Base-by-base conservation (phyloP, 1,284 basidiomycete species). In the Porodaedalea pini region DNA sequence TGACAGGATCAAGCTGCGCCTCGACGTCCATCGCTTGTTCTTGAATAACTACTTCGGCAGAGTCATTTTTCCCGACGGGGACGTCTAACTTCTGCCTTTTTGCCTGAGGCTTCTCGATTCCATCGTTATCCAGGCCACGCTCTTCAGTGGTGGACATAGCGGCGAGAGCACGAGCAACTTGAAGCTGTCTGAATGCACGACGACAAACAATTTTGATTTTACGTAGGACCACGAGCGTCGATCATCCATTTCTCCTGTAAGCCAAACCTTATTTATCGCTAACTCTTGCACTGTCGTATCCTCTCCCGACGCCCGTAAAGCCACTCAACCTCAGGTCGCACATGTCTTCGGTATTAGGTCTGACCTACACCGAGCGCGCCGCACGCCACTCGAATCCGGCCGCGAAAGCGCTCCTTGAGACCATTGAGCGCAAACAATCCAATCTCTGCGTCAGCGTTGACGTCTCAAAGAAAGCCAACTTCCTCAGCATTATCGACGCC, bases 401-500 rank as follows among this genome's bases (percentile, higher is more conserved):
- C 7, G 92, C 92, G 0, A 85, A 78, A 65, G 72, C 79, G 1
- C 80, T 99, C 3, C 81, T 99, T 11, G 81, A 87, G 68, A 86
- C 86, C 6, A 94, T 98, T 71, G 89, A 86, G 61, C 80, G 88
- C 64, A 99, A 99, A 73, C 79, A 88, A 69, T 83, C 91, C 25
- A 99, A 99, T 71, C 83, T 99, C 19, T 93, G 92, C 56, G 92
- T 99, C 61, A 94, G 92, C 65, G 93, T 99, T 27, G 97, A 99
- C 75, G 94, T 99, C 37, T 92, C 91, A 5, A 88, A 80, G 61
- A 82, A 86, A 61, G 78, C 77, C 17, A 88, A 94, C 66, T 87
- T 98, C 65, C 78, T 99, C 53, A 79, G 83, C 53, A 88, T 99
- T 64, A 86, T 97, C 64, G 88, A 95, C 63, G 81, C 83, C 21